Evolutionary conservation across 257 asterid species (phyloP), one percentile per base, ranked within the genome.

Genomic region (Anisodus tanguticus): DNA sequence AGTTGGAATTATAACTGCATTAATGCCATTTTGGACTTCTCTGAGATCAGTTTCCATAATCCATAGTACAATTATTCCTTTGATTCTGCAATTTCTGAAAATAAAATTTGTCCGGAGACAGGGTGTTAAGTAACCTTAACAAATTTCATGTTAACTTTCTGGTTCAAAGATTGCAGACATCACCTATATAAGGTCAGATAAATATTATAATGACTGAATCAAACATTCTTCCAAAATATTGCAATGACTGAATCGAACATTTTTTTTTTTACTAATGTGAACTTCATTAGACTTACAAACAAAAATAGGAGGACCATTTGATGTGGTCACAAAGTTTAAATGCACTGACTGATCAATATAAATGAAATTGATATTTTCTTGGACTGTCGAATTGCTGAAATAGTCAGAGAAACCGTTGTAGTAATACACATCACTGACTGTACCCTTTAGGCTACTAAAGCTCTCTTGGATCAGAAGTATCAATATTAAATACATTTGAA

Each of bases 361-460:
- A 81, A 92, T 85, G 35, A 81, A 90, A 7, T 92, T 90, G n/a
- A 92, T 88, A 68, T 91, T 90, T 54, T 92, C 91, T 26, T 92
- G 87, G 35, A 86, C 86, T 0, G 86, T 89, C 66, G 89, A 84
- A 79, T 15, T 60, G 71, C 84, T 83, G 71, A 89, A 90, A 0
- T 41, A 53, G 4, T 16, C 51, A 1, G 86, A 31, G 82, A 81
- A 92, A 71, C 92, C 92, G 41, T 87, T 92, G 86, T 93, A 92
- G 71, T 91, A 86, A 76, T 94, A 93, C 11, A 93, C 94, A 74
- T 92, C 94, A 43, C 91, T 83, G 11, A 88, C 97, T 1, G 90
- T 79, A 74, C 71, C 89, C 4, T 59, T 85, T 1, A 91, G 16
- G 62, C 89, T 90, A 9, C 85, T 80, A 85, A 0, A 92, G 82